phyloP scores from a whole-genome alignment of 1,139 yeast species.

The Kodamaea derodonti region DNA sequence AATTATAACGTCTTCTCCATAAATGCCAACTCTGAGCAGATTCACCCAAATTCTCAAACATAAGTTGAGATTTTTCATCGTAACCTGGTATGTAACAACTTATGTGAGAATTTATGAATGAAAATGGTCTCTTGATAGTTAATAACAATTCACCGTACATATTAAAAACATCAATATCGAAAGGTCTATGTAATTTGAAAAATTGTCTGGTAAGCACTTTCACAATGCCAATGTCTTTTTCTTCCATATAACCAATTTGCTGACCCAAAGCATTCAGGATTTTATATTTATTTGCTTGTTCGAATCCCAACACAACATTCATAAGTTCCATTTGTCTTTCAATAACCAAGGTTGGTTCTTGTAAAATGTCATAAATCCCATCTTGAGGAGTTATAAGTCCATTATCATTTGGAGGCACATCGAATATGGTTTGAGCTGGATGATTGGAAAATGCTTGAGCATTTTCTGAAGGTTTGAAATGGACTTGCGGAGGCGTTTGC shows the following conservation, averaged over 20 bases:
- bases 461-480: slow-evolving; percentile 25
- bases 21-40: slow-evolving; percentile 90
- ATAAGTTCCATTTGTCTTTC: slow-evolving; percentile 85
- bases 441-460: slow-evolving; percentile 14
- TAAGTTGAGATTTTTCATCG: slow-evolving; percentile 31
- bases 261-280: slow-evolving; percentile 72
- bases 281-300: slow-evolving; percentile 80
- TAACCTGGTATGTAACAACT: slow-evolving; percentile 63
- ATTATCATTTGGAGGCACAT: slow-evolving; percentile 37
- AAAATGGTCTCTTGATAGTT: slow-evolving; percentile 76
- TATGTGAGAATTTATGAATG: slow-evolving; percentile 84
- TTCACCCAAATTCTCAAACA: slow-evolving; percentile 68
- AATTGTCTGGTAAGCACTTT: slow-evolving; percentile 77
- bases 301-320: slow-evolving; percentile 84
- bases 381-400: slow-evolving; percentile 52
- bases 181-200: slow-evolving; percentile 80
- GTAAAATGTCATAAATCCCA: slow-evolving; percentile 53
- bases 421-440: slow-evolving; percentile 29
- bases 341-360: slow-evolving; percentile 79
- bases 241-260: slow-evolving; percentile 76
- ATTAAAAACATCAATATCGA: slow-evolving; percentile 77
- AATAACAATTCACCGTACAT: slow-evolving; percentile 62
- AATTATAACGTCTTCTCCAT: slow-evolving; percentile 84
- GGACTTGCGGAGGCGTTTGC: slow-evolving; percentile 18
- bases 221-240: slow-evolving; percentile 67